Evolutionary conservation across 108 stramenopile genomes (phyloP).

Genomic region (Nannochloropsis oceanica): DNA sequence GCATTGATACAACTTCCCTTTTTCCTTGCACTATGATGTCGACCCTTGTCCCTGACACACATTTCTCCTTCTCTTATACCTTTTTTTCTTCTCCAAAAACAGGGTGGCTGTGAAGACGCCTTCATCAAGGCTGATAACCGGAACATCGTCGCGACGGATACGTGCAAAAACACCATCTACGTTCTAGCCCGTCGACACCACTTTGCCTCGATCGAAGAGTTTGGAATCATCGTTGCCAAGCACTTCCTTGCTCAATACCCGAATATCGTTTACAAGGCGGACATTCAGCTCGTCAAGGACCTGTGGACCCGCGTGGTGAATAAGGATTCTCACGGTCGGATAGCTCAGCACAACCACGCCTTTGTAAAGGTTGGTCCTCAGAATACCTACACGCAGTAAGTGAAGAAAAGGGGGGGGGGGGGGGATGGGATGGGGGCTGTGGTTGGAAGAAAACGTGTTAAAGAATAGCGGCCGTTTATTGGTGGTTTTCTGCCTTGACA

Average conservation of each 20-base stretch:
- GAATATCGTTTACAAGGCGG: slow-evolving; percentile 6
- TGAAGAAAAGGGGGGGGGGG: no score
- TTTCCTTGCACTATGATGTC: no score
- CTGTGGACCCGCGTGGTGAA: slow-evolving; percentile 20
- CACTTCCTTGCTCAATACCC: slow-evolving; percentile 38
- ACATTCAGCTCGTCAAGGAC: slow-evolving; percentile 21
- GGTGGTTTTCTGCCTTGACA: not conserved
- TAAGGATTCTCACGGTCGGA: slow-evolving; percentile 5
- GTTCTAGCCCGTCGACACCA: slow-evolving; percentile 28
- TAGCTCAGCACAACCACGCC: slow-evolving; percentile 29
- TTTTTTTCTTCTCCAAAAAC: not conserved
- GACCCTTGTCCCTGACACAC: no score
- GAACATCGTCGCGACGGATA: slow-evolving; percentile 41
- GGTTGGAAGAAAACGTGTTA: no score
- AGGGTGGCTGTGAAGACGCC: slow-evolving; percentile 1
- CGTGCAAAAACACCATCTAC: slow-evolving; percentile 46
- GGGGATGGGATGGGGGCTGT: no score
- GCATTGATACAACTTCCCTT: no score
- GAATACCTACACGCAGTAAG: not conserved
- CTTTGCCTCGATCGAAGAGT: slow-evolving; percentile 35
- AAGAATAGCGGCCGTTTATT: no score
- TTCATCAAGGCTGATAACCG: slow-evolving; percentile 40
- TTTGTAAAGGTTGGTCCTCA: slow-evolving; percentile 23
- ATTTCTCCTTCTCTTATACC: not conserved
- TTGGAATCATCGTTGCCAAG: slow-evolving; percentile 28